Evolutionary conservation across 345 rosid genomes (phyloP).

Genomic region (Moricandia moricandioides): DNA sequence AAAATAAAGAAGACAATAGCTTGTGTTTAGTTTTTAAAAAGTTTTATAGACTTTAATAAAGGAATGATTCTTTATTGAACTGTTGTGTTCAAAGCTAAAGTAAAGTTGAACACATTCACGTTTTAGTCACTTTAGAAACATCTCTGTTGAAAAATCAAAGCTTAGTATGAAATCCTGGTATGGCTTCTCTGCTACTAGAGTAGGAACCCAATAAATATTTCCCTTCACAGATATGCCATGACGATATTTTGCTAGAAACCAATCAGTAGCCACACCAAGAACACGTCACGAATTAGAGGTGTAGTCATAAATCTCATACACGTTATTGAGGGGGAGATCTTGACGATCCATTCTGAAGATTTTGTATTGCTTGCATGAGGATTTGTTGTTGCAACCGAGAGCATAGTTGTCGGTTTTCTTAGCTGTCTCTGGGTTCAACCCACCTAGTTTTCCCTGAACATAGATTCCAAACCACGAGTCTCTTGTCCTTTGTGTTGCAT

Average conservation of each 20-base stretch:
- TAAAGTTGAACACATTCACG: no score
- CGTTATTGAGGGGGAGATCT: neutral
- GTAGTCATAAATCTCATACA: neutral
- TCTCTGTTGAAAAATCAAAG: neutral
- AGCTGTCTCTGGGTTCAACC: neutral
- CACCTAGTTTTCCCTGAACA: neutral
- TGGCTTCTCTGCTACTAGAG: neutral
- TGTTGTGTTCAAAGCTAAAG: no score
- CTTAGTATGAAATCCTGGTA: neutral
- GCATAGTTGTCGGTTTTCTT: neutral
- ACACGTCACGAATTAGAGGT: neutral
- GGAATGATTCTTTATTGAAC: no score
- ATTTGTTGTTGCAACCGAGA: neutral
- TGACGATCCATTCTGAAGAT: neutral
- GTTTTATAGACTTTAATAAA: no score
- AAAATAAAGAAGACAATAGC: no score
- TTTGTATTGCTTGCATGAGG: neutral
- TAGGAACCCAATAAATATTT: neutral
- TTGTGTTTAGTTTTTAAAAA: no score
- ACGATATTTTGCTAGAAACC: neutral
- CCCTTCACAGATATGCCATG: neutral
- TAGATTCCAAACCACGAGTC: constrained; percentile 7
- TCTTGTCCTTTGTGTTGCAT: neutral
- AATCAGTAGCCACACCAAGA: neutral
- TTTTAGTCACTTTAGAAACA: neutral